phyloP scores from a whole-genome alignment of 1,284 basidiomycete genomes.

The Anthracocystis panici-leucophaei region DNA sequence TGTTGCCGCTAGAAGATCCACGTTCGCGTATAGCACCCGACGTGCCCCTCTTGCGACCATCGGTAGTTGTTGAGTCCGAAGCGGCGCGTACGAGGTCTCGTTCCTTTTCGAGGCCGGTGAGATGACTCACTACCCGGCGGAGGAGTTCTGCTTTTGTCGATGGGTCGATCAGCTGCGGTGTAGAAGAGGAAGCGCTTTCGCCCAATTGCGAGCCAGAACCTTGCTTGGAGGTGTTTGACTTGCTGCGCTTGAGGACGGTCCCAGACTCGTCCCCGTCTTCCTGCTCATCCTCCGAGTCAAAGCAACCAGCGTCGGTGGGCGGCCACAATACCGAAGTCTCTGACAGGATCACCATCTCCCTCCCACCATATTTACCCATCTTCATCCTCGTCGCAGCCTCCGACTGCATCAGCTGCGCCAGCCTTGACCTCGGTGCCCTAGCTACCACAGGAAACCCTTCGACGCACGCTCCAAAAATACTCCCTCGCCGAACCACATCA shows the following conservation, averaged over 20 bases:
- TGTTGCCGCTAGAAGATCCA: constrained; percentile 15
- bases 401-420: constrained; percentile 33
- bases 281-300: constrained; percentile 30
- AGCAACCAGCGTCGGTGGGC: constrained; percentile 43
- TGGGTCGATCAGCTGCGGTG: constrained; percentile 15
- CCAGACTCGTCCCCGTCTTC: constrained; percentile 3
- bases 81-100: constrained; percentile 47
- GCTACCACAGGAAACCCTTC: constrained; percentile 41
- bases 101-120: constrained; percentile 49
- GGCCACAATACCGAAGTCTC: constrained; percentile 47
- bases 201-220: no score
- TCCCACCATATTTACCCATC: constrained; percentile 15
- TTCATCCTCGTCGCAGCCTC: constrained; percentile 16
- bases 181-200: neutral
- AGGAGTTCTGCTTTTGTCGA: constrained; percentile 32
- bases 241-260: neutral
- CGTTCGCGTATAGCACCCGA: constrained; percentile 42
- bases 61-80: constrained; percentile 30
- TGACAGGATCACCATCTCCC: constrained; percentile 38
- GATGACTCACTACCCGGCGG: constrained; percentile 39
- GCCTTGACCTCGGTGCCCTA: constrained; percentile 23
- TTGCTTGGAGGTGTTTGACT: neutral
- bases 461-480: constrained; percentile 32
- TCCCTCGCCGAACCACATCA: constrained; percentile 11
- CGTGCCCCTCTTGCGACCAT: constrained; percentile 27